A percentile compares a stretch with the other conserved stretches of the same genome.
phyloP scores from a whole-genome alignment of 2,329 filamentous ascomycete genomes.

The Cladosporium sp. region DNA sequence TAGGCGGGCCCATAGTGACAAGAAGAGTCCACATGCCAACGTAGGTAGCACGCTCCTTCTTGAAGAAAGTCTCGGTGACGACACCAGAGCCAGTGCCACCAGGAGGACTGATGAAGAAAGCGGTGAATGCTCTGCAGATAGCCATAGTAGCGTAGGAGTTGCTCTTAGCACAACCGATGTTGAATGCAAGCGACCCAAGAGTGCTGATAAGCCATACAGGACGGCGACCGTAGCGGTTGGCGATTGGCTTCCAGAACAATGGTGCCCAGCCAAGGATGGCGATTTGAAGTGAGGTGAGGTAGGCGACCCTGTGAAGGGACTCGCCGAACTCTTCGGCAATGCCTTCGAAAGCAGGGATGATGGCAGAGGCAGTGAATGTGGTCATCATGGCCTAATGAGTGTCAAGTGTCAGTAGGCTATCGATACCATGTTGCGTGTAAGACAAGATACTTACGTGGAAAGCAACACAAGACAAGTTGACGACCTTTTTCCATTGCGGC shows the following conservation, averaged over 20 bases:
- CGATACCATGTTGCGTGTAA: background rate
- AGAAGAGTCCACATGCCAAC: slow-evolving; percentile 62
- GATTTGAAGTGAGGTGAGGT: slow-evolving; percentile 60
- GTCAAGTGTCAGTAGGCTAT: background rate
- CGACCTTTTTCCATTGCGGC: slow-evolving; percentile 55
- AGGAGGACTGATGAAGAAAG: slow-evolving; percentile 60
- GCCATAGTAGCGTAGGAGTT: slow-evolving; percentile 53
- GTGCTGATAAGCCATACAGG: slow-evolving; percentile 58
- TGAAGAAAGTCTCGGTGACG: slow-evolving; percentile 61
- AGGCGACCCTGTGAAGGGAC: slow-evolving; percentile 53
- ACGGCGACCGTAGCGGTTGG: slow-evolving; percentile 56
- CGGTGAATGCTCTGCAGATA: slow-evolving; percentile 54
- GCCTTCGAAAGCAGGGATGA: slow-evolving; percentile 57
- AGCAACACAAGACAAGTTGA: slow-evolving; percentile 55
- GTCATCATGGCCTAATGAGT: slow-evolving; percentile 52
- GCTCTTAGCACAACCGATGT: slow-evolving; percentile 57
- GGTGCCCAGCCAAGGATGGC: slow-evolving; percentile 56
- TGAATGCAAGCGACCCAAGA: slow-evolving; percentile 51
- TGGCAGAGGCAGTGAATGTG: slow-evolving; percentile 57
- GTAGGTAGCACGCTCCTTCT: slow-evolving; percentile 55
- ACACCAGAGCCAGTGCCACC: slow-evolving; percentile 59
- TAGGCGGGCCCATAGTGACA: slow-evolving; percentile 53
- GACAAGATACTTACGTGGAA: slow-evolving; percentile 39
- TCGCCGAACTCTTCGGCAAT: slow-evolving; percentile 56
- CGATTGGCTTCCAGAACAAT: slow-evolving; percentile 60